These are phyloP conservation scores for Periglandula ipomoeae DNA, from an alignment of 2,329 filamentous ascomycete species.

Conservation along the genomic window DNA sequence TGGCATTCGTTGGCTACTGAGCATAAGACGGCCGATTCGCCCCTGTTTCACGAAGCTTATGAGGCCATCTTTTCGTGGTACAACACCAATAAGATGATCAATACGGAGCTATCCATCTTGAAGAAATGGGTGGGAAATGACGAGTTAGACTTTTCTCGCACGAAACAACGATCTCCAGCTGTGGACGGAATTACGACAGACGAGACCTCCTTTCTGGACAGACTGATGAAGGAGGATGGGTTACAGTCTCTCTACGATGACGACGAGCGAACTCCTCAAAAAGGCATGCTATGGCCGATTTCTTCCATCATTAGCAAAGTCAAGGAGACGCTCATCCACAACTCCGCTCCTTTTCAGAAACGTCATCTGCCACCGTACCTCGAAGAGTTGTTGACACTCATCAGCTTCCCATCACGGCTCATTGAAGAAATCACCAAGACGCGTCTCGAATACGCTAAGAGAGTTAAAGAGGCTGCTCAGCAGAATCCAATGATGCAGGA, in stretches of 20 bases:
- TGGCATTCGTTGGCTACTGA: constrained; percentile 62
- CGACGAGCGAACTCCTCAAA: constrained; percentile 33
- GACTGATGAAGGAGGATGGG: constrained; percentile 91
- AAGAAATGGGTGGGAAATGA: constrained; percentile 97
- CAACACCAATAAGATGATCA: constrained; percentile 94
- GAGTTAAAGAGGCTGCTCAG: constrained; percentile 90
- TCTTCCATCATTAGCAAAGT: constrained; percentile 85
- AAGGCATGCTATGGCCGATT: constrained; percentile 78
- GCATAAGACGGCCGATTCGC: constrained; percentile 68
- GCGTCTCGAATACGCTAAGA: constrained; percentile 81
- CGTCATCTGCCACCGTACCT: constrained; percentile 93
- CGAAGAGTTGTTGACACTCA: constrained; percentile 87
- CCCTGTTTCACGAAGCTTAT: constrained; percentile 70
- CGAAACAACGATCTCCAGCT: constrained; percentile 55
- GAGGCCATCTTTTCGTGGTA: constrained; percentile 92
- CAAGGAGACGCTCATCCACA: constrained; percentile 81
- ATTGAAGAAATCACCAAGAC: constrained; percentile 96
- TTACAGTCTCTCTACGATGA: constrained; percentile 85
- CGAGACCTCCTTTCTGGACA: constrained; percentile 87
- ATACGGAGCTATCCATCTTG: constrained; percentile 82
- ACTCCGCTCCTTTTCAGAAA: constrained; percentile 74
- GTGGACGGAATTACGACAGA: constrained; percentile 65
- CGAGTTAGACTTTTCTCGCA: constrained; percentile 80
- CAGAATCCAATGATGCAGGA: constrained; percentile 91
- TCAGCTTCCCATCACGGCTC: constrained; percentile 92